Conservation (phyloP, 176 grass and related monocot genomes). For the Coix lacrymajobi region DNA sequence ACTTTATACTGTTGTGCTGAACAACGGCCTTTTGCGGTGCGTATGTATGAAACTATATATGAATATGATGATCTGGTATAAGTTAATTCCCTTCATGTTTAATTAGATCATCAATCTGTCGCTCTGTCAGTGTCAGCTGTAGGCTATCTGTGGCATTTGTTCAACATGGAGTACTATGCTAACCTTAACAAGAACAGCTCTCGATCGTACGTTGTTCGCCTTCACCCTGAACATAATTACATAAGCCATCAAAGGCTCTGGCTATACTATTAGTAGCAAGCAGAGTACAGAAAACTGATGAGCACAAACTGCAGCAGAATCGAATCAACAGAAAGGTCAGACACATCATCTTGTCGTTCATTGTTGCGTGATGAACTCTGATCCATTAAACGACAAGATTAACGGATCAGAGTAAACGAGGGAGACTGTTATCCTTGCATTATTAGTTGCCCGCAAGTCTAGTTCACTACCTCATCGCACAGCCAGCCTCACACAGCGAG, state of each 20-base stretch:
- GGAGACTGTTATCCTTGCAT: not conserved
- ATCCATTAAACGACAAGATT: too few relatives aligned
- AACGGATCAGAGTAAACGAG: too few relatives aligned
- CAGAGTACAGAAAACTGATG: not conserved
- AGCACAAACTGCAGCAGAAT: not conserved
- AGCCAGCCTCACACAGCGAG: not conserved
- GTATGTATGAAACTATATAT: too few relatives aligned
- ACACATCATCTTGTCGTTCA: not conserved
- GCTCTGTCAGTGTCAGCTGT: not conserved
- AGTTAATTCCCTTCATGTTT: not conserved
- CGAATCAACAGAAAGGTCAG: not conserved
- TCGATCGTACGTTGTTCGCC: not conserved
- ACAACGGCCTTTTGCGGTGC: not conserved
- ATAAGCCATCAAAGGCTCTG: not conserved
- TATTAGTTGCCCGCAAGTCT: not conserved
- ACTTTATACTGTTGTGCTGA: not conserved
- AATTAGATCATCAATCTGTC: not conserved
- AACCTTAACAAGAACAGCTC: not conserved
- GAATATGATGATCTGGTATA: not conserved
- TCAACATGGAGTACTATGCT: not conserved
- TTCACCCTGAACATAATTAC: too few relatives aligned
- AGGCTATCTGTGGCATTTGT: not conserved
- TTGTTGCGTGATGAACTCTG: not conserved
- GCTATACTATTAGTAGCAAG: too few relatives aligned
- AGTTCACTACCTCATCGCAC: not conserved